Percentiles rank a stretch among this genome's conserved stretches.
Evolutionary conservation across 371 early-diverging fungal species (phyloP).

Genomic region (Mortierella sp.): DNA sequence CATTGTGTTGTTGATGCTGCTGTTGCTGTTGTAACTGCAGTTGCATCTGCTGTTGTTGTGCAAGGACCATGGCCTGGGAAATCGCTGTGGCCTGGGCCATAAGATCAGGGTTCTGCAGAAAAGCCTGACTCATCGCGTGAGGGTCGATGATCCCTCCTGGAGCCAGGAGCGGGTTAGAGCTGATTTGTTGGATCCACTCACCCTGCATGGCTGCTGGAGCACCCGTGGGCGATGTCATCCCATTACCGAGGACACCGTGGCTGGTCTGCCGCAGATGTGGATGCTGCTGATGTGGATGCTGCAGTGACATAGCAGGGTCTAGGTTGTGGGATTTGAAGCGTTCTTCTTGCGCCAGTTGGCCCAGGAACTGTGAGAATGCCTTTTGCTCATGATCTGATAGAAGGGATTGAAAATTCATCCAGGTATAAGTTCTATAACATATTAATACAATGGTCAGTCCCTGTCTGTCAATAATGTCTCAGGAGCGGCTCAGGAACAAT

Average conservation of each 20-base stretch:
- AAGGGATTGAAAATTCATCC: slow-evolving; percentile 43
- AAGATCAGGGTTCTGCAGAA: slow-evolving; percentile 44
- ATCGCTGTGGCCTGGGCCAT: slow-evolving; percentile 55
- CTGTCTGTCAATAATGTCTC: too few relatives aligned
- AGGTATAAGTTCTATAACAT: too few relatives aligned
- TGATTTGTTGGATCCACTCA: slow-evolving; percentile 44
- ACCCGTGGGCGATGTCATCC: neutral
- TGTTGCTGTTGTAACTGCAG: slow-evolving; percentile 22
- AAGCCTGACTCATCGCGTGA: slow-evolving; percentile 52
- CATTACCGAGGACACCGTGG: too few relatives aligned
- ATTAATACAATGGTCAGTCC: too few relatives aligned
- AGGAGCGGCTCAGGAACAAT: too few relatives aligned
- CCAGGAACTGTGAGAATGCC: slow-evolving; percentile 46
- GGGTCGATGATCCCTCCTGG: slow-evolving; percentile 45
- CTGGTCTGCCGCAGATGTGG: too few relatives aligned
- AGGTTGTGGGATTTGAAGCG: slow-evolving; percentile 15
- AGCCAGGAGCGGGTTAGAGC: slow-evolving; percentile 37
- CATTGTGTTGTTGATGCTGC: slow-evolving; percentile 20
- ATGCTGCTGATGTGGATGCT: slow-evolving; percentile 9
- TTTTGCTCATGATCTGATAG: slow-evolving; percentile 53
- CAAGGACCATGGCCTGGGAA: slow-evolving; percentile 52
- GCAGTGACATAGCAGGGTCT: slow-evolving; percentile 6
- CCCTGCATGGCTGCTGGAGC: slow-evolving; percentile 19
- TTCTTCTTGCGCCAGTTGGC: slow-evolving; percentile 46
- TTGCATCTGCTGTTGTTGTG: slow-evolving; percentile 42